phyloP scores from a whole-genome alignment of 2,329 filamentous ascomycete species.

The Curvularia eragrostidis region DNA sequence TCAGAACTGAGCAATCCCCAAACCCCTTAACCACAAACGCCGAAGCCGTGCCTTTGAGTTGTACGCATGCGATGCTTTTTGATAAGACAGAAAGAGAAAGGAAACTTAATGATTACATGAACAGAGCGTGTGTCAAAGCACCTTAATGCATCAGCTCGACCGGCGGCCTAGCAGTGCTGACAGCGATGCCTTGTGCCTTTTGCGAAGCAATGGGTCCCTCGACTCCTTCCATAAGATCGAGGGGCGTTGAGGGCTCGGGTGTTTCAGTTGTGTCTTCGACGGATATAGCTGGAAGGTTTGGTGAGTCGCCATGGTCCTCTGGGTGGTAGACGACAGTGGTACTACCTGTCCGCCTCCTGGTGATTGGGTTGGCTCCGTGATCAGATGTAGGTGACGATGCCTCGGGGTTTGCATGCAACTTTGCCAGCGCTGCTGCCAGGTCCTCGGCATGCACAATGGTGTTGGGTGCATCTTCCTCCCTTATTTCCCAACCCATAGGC shows the following conservation, averaged over 20 bases:
- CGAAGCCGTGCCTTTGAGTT: constrained; percentile 26
- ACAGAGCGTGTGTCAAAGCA: not conserved
- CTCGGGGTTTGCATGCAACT: constrained; percentile 55
- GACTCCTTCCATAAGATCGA: constrained; percentile 51
- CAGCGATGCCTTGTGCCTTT: constrained; percentile 42
- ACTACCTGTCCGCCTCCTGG: constrained; percentile 56
- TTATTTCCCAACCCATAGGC: constrained; percentile 69
- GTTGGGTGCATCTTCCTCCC: constrained; percentile 69
- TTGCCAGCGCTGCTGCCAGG: constrained; percentile 63
- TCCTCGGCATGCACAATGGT: constrained; percentile 70
- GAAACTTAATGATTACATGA: constrained; percentile 3
- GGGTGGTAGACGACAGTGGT: constrained; percentile 69
- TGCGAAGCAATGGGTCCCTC: constrained; percentile 46
- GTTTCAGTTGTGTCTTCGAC: constrained; percentile 65
- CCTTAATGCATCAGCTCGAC: constrained; percentile 49
- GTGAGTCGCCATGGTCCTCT: constrained; percentile 66
- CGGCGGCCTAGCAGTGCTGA: constrained; percentile 48
- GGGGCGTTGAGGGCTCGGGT: constrained; percentile 57
- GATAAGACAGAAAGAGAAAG: constrained; percentile 17
- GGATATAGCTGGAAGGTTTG: constrained; percentile 66
- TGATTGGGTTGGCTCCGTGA: constrained; percentile 25
- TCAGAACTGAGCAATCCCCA: constrained; percentile 5
- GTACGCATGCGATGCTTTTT: constrained; percentile 24
- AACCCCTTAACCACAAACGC: constrained; percentile 29
- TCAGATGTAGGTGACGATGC: constrained; percentile 35